phyloP scores from a whole-genome alignment of 352 stramenopile species.

The Thraustochytrium aureum region DNA sequence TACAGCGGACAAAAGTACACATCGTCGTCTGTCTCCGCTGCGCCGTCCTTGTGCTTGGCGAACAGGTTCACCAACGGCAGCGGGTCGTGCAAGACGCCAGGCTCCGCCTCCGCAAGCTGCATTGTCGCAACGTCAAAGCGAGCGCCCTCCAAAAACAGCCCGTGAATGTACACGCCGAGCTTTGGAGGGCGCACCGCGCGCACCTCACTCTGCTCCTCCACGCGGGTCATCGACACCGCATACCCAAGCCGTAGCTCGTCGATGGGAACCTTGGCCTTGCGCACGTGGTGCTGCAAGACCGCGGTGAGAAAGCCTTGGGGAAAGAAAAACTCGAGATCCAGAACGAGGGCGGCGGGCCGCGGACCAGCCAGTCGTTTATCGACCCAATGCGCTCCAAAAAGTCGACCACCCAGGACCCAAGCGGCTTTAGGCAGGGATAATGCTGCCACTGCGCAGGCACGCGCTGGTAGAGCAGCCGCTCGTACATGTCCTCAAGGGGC shows the following conservation, averaged over 20 bases:
- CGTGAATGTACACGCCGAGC: conserved; percentile 87
- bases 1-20: conserved; percentile 93
- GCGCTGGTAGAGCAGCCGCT: conserved; percentile 85
- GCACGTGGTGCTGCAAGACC: conserved; percentile 86
- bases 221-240: conserved; percentile 69
- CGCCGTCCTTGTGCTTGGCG: conserved; percentile 61
- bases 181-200: conserved; percentile 26
- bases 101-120: conserved; percentile 79
- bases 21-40: conserved; percentile 67
- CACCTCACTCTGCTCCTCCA: conserved; percentile 61
- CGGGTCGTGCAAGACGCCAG: conserved; percentile 78
- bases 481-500: conserved; percentile 85
- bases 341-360: conserved; percentile 73
- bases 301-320: conserved; percentile 93
- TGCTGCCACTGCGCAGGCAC: conserved; percentile 82
- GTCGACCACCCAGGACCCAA: conserved; percentile 86
- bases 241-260: conserved; percentile 81
- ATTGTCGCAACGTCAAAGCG: conserved; percentile 69
- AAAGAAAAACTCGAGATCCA: conserved; percentile 94
- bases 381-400: conserved; percentile 80
- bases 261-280: conserved; percentile 83
- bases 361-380: conserved; percentile 74
- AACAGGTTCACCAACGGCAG: conserved; percentile 86
- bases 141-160: conserved; percentile 91
- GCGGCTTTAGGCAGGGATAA: conserved; percentile 88